Conservation (phyloP, 371 early-diverging fungal genomes). For the Cladochytrium tenue region DNA sequence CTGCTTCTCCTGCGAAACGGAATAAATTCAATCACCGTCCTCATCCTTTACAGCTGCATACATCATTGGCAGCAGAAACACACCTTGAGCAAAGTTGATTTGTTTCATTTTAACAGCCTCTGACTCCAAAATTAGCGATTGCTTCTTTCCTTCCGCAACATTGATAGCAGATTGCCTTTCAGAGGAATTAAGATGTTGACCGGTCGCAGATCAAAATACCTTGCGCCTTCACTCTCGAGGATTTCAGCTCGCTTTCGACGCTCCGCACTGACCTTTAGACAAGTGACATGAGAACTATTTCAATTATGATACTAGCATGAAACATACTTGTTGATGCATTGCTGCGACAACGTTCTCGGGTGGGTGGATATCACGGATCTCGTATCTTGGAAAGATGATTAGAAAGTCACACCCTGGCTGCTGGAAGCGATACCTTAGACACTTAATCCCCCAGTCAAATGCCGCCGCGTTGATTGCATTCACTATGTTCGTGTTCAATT, state of each 20-base stretch:
- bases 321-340: slow-evolving; percentile 78
- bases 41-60: background rate
- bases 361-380: slow-evolving; percentile 88
- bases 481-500: slow-evolving; percentile 90
- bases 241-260: slow-evolving; percentile 95
- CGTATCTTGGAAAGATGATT: slow-evolving; percentile 36
- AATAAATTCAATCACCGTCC: too few relatives aligned
- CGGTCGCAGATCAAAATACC: slow-evolving; percentile 8
- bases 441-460: slow-evolving; percentile 93
- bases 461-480: slow-evolving; percentile 92
- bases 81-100: slow-evolving; percentile 78
- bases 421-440: slow-evolving; percentile 68
- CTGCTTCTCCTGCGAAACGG: slow-evolving; percentile 85
- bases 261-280: slow-evolving; percentile 84
- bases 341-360: slow-evolving; percentile 92
- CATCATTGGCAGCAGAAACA: background rate
- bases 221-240: slow-evolving; percentile 86
- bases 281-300: background rate
- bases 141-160: slow-evolving; percentile 94
- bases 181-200: slow-evolving; percentile 1
- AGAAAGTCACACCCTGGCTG: too few relatives aligned
- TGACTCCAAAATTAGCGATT: slow-evolving; percentile 88
- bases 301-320: background rate
- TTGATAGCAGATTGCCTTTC: slow-evolving; percentile 92
- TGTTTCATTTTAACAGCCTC: slow-evolving; percentile 88